A percentile compares a stretch with the other conserved stretches of the same genome.
Conservation (phyloP, 2,329 filamentous ascomycete genomes). For the Talaromyces verruculosus region DNA sequence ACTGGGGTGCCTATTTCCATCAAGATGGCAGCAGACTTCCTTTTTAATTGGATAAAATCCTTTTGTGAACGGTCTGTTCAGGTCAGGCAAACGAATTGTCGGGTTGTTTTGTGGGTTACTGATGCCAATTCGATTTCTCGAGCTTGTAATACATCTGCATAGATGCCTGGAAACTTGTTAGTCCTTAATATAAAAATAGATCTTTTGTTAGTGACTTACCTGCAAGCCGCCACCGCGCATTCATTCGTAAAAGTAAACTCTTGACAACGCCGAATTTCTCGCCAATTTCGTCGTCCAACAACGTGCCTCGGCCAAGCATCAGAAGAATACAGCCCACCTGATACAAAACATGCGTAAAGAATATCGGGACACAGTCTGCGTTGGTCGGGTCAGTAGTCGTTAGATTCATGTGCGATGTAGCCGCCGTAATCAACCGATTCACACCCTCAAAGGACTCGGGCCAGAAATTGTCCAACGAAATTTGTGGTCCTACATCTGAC, state of each 20-base stretch:
- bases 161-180: neutral
- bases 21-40: constrained; percentile 9
- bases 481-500: neutral
- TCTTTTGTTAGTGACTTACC: neutral
- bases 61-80: neutral
- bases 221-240: neutral
- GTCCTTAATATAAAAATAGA: neutral
- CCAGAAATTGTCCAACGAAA: neutral
- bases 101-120: neutral
- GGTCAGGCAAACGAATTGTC: neutral
- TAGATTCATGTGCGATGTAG: neutral
- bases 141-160: neutral
- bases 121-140: neutral
- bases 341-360: neutral
- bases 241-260: neutral
- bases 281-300: neutral
- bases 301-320: neutral
- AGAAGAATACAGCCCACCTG: constrained; percentile 5
- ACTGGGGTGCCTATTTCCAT: constrained; percentile 6
- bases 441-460: neutral
- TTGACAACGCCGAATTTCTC: neutral
- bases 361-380: neutral
- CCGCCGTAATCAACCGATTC: neutral
- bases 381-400: neutral
- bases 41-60: neutral